Conservation (phyloP, 371 early-diverging fungal species). For the Rhizopus stolonifer region DNA sequence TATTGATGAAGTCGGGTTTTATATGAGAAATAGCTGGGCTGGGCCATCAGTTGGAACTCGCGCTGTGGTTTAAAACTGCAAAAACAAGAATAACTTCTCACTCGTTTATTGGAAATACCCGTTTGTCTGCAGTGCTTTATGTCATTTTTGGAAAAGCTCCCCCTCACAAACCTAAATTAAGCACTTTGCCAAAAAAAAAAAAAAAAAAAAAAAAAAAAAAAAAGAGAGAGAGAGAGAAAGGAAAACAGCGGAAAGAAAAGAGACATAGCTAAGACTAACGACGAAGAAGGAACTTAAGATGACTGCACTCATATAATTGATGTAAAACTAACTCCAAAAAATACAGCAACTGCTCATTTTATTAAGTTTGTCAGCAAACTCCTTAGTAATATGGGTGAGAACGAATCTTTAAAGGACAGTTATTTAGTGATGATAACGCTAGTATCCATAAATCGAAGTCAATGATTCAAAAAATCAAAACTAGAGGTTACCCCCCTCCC, state of each 20-base stretch:
- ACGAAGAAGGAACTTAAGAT: conserved; percentile 8
- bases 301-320: conserved; percentile 10
- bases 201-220: too few relatives aligned
- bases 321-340: conserved; percentile 6
- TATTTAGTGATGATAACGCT: conserved; percentile 5
- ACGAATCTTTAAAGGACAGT: not conserved
- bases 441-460: conserved; percentile 6
- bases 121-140: not conserved
- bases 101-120: not conserved
- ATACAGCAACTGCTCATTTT: conserved; percentile 4
- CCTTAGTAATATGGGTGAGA: conserved; percentile 4
- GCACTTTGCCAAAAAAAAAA: conserved; percentile 1
- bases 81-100: not conserved
- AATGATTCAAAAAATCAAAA: conserved; percentile 13
- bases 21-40: conserved; percentile 1
- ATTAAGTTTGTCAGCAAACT: too few relatives aligned
- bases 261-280: conserved; percentile 8
- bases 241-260: conserved; percentile 8
- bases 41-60: not conserved
- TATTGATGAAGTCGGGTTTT: not conserved
- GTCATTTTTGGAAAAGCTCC: not conserved
- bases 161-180: not conserved
- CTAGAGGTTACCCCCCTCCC: conserved; percentile 11
- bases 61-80: not conserved
- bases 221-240: too few relatives aligned